Evolutionary conservation across 2,329 filamentous ascomycete species (phyloP), one percentile per base, ranked within the genome.

Genomic region (Dothistroma pini): DNA sequence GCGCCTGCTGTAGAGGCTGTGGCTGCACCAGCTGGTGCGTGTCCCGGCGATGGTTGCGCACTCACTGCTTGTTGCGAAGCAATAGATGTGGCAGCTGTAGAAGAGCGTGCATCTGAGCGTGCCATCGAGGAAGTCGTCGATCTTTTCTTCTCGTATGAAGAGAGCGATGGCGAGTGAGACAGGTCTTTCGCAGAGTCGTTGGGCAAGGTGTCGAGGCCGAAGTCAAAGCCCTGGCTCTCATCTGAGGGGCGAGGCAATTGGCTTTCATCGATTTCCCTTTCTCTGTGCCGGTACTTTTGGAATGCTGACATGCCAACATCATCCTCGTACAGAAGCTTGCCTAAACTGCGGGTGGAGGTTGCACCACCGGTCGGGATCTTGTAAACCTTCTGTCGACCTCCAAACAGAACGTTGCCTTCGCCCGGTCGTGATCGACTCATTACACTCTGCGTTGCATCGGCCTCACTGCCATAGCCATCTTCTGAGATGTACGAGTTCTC

Each of bases 301-400:
- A 96, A 97, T 9, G 90, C 83, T 1, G 93, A 96, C 74, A 89
- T 78, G 29, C 87, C 85, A 19, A 97, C 84, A 74, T 99, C 95
- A 67, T 95, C 88, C 29, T 96, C 92, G 71, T 97, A 97, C 1
- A 96, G 75, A 0, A 87, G 83, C 65, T 85, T 87, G 25, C 84
- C 89, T 80, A 90, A 84, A 51, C 81, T 83, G 21, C 80, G 70
- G 4, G 68, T 68, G 16, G 68, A 70, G 21, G 58, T 57, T 58
- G 77, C 71, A 58, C 76, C 69, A 68, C 77, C 80, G 35, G 80
- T 78, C 0, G 89, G 82, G 65, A 96, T 90, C 75, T 91, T 93
- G 72, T 96, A 97, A 41, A 97, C 88, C 78, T 97, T 97, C 74
- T 97, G 95, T 50, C 95, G 86, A 16, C 95, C 95, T 60, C 95